Conservation (phyloP, 108 stramenopile species). For the Epipyxis sp. region DNA sequence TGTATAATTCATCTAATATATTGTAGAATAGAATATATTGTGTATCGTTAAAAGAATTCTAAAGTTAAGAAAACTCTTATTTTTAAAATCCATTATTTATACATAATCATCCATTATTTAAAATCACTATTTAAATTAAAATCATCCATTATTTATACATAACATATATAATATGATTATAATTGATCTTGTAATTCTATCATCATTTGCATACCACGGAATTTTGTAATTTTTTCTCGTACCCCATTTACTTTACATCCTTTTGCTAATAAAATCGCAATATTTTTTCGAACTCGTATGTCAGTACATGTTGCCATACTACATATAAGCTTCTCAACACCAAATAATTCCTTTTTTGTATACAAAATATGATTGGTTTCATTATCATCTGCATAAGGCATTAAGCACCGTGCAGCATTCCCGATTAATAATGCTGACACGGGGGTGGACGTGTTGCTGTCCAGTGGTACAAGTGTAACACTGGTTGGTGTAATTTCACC, state of each 20-base stretch:
- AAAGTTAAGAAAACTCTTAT: too few species aligned
- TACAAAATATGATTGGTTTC: background rate
- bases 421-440: conserved; percentile 23
- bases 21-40: too few species aligned
- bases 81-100: too few species aligned
- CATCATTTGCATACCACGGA: conserved; percentile 23
- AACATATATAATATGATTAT: conserved; percentile 5
- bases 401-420: conserved; percentile 25
- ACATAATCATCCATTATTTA: too few species aligned
- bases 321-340: conserved; percentile 25
- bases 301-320: conserved; percentile 24
- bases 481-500: conserved; percentile 4
- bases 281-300: conserved; percentile 27
- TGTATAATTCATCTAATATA: too few species aligned
- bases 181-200: conserved; percentile 23
- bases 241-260: background rate
- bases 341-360: background rate
- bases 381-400: conserved; percentile 12
- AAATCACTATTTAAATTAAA: too few species aligned
- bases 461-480: conserved; percentile 1
- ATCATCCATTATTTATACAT: background rate
- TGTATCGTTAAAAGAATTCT: too few species aligned
- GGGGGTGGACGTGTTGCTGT: background rate
- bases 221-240: background rate
- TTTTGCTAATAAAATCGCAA: conserved; percentile 25